Evolutionary conservation across 2,329 filamentous ascomycete species (phyloP).

Genomic region (Calonectria pauciramosa): DNA sequence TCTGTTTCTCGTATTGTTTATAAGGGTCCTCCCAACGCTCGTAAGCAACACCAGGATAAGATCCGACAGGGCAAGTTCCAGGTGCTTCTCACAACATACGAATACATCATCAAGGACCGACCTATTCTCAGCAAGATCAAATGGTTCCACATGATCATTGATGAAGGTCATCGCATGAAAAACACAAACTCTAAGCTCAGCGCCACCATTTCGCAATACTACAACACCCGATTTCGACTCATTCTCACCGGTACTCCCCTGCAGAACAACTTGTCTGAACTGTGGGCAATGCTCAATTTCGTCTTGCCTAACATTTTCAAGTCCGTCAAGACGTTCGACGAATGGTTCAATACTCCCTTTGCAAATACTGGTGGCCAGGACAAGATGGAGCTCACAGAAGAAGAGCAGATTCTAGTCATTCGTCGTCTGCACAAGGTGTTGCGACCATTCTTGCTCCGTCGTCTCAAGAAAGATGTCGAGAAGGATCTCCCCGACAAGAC

Average conservation of each 20-base stretch:
- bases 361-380: constrained; percentile 98
- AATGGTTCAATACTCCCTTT: constrained; percentile 99
- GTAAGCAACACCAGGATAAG: constrained; percentile 92
- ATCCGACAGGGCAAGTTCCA: constrained; percentile 97
- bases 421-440: constrained; percentile 98
- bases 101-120: constrained; percentile 99
- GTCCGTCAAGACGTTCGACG: constrained; percentile 97
- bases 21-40: constrained; percentile 90
- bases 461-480: constrained; percentile 99
- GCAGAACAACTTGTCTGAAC: constrained; percentile 95
- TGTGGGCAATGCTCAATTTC: constrained; percentile 99
- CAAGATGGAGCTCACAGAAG: constrained; percentile 99
- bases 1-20: constrained; percentile 90
- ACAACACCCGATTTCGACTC: constrained; percentile 92
- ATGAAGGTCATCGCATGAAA: constrained; percentile 99
- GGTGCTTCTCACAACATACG: constrained; percentile 96
- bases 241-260: constrained; percentile 98
- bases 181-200: constrained; percentile 97
- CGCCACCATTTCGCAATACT: constrained; percentile 94
- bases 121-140: constrained; percentile 98
- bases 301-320: constrained; percentile 99
- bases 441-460: constrained; percentile 95
- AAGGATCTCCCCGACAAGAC: constrained; percentile 99
- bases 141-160: constrained; percentile 99
- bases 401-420: constrained; percentile 99